Conservation (phyloP, 352 stramenopile genomes). For the Blastocystis sp. region DNA sequence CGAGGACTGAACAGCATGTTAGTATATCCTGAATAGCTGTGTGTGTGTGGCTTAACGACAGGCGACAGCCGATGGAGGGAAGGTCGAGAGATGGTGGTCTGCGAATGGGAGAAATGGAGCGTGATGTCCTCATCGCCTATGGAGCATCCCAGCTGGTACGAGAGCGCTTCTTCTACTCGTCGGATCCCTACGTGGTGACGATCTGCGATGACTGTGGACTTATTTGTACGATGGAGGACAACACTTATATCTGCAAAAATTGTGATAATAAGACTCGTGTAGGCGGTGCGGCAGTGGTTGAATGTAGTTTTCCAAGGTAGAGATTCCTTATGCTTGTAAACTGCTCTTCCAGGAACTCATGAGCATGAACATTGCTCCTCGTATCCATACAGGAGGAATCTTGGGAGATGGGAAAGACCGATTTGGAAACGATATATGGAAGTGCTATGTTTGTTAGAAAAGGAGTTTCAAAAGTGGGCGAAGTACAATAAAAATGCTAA, state of each 20-base stretch:
- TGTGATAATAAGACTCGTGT: constrained; percentile 82
- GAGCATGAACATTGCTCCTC: constrained; percentile 97
- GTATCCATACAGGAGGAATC: constrained; percentile 80
- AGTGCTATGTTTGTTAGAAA: constrained; percentile 30
- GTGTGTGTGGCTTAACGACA: constrained; percentile 86
- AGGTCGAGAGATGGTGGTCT: constrained; percentile 92
- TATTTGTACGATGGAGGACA: constrained; percentile 85
- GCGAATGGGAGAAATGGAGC: constrained; percentile 99
- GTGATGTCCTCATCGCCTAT: constrained; percentile 98
- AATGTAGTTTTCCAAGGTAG: constrained; percentile 80
- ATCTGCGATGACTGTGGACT: constrained; percentile 97
- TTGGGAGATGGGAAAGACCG: constrained; percentile 54
- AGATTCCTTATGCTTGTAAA: constrained; percentile 99
- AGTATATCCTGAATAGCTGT: constrained; percentile 11
- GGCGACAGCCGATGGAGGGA: constrained; percentile 96
- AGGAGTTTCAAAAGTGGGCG: not conserved
- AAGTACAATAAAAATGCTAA: not conserved
- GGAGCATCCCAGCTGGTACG: constrained; percentile 97
- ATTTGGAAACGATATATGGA: constrained; percentile 50
- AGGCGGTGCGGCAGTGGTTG: not conserved
- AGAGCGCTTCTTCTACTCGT: constrained; percentile 97
- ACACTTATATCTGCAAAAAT: constrained; percentile 95
- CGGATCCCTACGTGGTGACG: constrained; percentile 94
- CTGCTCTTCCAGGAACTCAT: constrained; percentile 99
- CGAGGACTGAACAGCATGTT: constrained; percentile 66